Evolutionary conservation across 2,329 filamentous ascomycete genomes (phyloP).

Genomic region (Paraphoma sp.): DNA sequence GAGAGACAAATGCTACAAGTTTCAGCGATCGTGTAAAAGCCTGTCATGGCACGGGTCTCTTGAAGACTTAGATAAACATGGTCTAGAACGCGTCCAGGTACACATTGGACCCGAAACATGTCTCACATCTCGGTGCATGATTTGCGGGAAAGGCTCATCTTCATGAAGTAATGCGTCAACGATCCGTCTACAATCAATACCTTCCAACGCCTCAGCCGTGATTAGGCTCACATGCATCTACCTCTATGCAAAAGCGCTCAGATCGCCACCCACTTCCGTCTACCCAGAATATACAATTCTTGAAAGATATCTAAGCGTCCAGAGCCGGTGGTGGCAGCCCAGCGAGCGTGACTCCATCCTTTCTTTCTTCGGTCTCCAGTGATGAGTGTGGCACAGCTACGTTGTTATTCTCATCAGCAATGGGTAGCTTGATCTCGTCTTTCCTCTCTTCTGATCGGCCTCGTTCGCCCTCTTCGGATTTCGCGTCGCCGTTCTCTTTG

Average conservation of each 20-base stretch:
- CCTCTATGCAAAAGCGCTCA: neutral
- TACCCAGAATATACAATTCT: neutral
- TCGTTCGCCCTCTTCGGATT: slow-evolving; percentile 19
- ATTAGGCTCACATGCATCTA: neutral
- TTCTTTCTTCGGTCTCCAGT: slow-evolving; percentile 5
- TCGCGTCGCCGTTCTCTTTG: slow-evolving; percentile 26
- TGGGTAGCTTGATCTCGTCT: slow-evolving; percentile 5
- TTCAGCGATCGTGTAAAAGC: no score
- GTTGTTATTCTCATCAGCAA: slow-evolving; percentile 9
- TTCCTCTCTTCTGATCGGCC: slow-evolving; percentile 26
- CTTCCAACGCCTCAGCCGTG: neutral
- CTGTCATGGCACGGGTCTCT: no score
- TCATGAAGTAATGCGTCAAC: neutral
- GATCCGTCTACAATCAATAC: neutral
- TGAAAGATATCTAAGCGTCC: slow-evolving; percentile 5
- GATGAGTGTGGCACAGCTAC: slow-evolving; percentile 1
- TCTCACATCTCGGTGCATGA: neutral
- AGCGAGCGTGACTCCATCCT: slow-evolving; percentile 2
- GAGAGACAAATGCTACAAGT: no score
- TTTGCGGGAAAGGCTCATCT: neutral
- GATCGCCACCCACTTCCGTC: neutral
- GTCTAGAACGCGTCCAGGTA: no score
- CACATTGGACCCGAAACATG: neutral
- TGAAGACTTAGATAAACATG: no score
- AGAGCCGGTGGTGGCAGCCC: slow-evolving; percentile 14